Evolutionary conservation across 345 rosid species (phyloP).

Genomic region (Aethionema arabicum): DNA sequence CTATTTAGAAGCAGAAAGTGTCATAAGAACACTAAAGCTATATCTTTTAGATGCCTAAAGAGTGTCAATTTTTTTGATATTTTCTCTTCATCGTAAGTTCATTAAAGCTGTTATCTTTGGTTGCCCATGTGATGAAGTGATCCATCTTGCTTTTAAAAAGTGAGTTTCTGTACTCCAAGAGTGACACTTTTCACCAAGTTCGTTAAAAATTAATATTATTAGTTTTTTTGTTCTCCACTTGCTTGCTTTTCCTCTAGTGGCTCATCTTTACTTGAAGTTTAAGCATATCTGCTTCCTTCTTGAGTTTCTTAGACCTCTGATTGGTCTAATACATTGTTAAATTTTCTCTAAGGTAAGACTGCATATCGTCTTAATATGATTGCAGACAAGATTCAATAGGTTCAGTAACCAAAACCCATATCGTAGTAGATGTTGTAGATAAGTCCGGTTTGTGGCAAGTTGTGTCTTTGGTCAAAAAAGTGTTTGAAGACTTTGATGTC

Average conservation of each 20-base stretch:
- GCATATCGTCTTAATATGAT: constrained; percentile 9
- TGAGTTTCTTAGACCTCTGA: constrained; percentile 12
- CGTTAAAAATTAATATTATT: constrained; percentile 26
- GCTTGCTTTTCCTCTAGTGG: constrained; percentile 31
- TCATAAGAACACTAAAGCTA: too few species aligned
- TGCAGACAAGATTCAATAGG: background rate
- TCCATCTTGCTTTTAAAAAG: constrained; percentile 36
- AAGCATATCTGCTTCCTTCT: constrained; percentile 27
- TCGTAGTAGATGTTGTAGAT: background rate
- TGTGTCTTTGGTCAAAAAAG: background rate
- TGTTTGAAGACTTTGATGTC: constrained; percentile 9
- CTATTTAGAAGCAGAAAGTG: constrained; percentile 9
- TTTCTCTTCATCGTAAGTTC: background rate
- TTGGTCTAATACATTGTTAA: constrained; percentile 6
- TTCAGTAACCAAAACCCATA: constrained; percentile 5
- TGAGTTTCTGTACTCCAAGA: constrained; percentile 26
- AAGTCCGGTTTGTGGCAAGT: background rate
- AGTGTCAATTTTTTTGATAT: constrained; percentile 9
- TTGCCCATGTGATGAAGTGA: constrained; percentile 39
- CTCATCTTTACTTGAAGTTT: constrained; percentile 34
- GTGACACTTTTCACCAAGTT: constrained; percentile 31
- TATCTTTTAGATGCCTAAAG: too few species aligned
- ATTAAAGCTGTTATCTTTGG: constrained; percentile 29
- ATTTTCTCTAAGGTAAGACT: background rate
- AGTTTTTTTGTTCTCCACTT: constrained; percentile 20